A percentile compares a stretch with the other conserved stretches of the same genome.
Evolutionary conservation across 352 stramenopile genomes (phyloP).

Genomic region (Phytophthora citrophthora): DNA sequence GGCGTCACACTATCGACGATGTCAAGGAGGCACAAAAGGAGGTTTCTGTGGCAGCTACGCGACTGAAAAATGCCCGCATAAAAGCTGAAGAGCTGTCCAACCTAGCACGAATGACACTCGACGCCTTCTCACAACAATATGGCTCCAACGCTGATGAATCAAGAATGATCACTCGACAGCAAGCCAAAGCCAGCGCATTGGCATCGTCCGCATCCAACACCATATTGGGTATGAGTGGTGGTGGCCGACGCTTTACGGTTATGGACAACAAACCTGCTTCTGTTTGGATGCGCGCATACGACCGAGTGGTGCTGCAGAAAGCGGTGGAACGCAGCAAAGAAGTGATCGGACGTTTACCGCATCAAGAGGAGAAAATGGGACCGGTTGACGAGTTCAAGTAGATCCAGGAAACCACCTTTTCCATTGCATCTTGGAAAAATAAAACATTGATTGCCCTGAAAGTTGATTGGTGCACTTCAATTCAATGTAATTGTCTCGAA

Average conservation of each 20-base stretch:
- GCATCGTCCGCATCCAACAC: constrained; percentile 33
- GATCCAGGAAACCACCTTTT: neutral
- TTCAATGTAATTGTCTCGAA: neutral
- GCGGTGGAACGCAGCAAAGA: constrained; percentile 74
- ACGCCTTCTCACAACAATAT: constrained; percentile 56
- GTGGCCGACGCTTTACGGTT: constrained; percentile 24
- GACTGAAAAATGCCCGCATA: constrained; percentile 76
- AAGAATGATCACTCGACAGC: constrained; percentile 10
- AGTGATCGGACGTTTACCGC: constrained; percentile 40
- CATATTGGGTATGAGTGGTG: constrained; percentile 22
- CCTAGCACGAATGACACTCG: constrained; percentile 69
- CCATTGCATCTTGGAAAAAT: constrained; percentile 2
- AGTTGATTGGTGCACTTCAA: neutral
- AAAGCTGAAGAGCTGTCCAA: constrained; percentile 81
- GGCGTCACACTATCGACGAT: constrained; percentile 83
- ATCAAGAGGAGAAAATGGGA: constrained; percentile 21
- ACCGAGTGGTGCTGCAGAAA: constrained; percentile 69
- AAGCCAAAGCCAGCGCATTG: constrained; percentile 18
- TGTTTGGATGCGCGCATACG: constrained; percentile 71
- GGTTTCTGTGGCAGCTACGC: constrained; percentile 62
- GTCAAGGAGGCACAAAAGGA: constrained; percentile 80
- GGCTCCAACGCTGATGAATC: constrained; percentile 3
- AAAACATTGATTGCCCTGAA: neutral
- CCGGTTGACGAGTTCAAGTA: constrained; percentile 21
- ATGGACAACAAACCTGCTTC: constrained; percentile 34